Percentiles rank a stretch among this genome's conserved stretches.
These are phyloP conservation scores for Arthrobotrys pseudoclavata DNA, from an alignment of 2,329 filamentous ascomycete genomes.

Conservation along the genomic window DNA sequence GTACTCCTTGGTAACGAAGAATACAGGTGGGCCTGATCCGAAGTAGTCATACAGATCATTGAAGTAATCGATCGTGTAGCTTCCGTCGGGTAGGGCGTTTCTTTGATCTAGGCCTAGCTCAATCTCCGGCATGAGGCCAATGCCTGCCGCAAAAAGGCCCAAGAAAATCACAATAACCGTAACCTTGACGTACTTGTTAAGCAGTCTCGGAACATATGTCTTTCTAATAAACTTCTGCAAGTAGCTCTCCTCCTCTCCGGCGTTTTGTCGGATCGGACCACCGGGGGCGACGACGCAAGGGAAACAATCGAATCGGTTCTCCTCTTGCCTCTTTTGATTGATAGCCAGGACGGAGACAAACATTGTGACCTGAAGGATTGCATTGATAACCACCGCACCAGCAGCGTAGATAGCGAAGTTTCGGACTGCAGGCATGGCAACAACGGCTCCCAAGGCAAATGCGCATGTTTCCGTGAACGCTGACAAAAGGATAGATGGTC, in stretches of 20 bases:
- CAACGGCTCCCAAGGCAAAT: slow-evolving; percentile 91
- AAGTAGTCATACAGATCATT: slow-evolving; percentile 96
- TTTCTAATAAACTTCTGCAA: slow-evolving; percentile 92
- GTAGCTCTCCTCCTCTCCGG: slow-evolving; percentile 83
- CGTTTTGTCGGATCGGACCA: slow-evolving; percentile 73
- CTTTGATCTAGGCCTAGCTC: slow-evolving; percentile 87
- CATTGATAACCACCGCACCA: slow-evolving; percentile 96
- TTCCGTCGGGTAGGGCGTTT: slow-evolving; percentile 91
- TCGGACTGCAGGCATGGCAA: slow-evolving; percentile 96
- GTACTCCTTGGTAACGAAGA: slow-evolving; percentile 88
- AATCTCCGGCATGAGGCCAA: slow-evolving; percentile 87
- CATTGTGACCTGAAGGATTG: slow-evolving; percentile 95
- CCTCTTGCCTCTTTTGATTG: slow-evolving; percentile 91
- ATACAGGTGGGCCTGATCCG: slow-evolving; percentile 90
- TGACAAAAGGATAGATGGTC: slow-evolving; percentile 94
- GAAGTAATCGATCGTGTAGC: slow-evolving; percentile 95
- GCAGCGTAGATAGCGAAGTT: slow-evolving; percentile 98
- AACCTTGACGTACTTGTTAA: slow-evolving; percentile 84
- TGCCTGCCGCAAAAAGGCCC: slow-evolving; percentile 84
- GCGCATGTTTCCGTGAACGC: slow-evolving; percentile 94
- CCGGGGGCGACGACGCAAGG: slow-evolving; percentile 84
- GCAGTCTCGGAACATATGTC: slow-evolving; percentile 83
- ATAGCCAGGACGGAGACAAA: slow-evolving; percentile 91
- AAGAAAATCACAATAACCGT: slow-evolving; percentile 84
- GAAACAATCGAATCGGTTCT: slow-evolving; percentile 88